Evolutionary conservation across 2,329 filamentous ascomycete genomes (phyloP).

Genomic region (Emmonsia crescens): DNA sequence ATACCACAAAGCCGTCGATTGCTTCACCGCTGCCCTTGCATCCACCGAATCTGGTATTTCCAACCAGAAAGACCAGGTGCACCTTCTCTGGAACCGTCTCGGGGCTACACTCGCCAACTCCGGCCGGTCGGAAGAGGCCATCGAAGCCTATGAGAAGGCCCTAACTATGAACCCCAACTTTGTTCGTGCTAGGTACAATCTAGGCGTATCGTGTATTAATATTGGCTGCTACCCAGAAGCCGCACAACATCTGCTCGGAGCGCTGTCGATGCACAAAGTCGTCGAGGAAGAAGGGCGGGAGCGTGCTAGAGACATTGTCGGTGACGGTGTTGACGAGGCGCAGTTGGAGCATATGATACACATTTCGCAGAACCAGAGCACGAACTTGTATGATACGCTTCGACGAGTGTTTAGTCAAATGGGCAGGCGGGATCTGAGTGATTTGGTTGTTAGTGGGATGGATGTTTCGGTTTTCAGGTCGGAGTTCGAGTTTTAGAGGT

Average conservation of each 20-base stretch:
- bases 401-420: conserved; percentile 93
- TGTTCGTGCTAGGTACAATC: conserved; percentile 90
- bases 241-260: conserved; percentile 81
- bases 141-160: conserved; percentile 89
- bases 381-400: conserved; percentile 90
- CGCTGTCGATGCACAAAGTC: conserved; percentile 88
- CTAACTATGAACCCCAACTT: conserved; percentile 88
- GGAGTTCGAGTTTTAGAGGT: conserved; percentile 70
- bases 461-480: conserved; percentile 80
- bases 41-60: conserved; percentile 72
- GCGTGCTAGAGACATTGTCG: conserved; percentile 70
- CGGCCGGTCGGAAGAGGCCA: conserved; percentile 87
- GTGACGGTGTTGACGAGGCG: conserved; percentile 52
- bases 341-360: conserved; percentile 78
- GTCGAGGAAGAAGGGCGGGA: conserved; percentile 77
- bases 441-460: conserved; percentile 79
- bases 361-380: conserved; percentile 75
- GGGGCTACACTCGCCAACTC: conserved; percentile 94
- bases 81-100: conserved; percentile 93
- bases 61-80: conserved; percentile 76
- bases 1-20: conserved; percentile 97
- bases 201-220: conserved; percentile 94
- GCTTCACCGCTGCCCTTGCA: conserved; percentile 84
- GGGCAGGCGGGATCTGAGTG: conserved; percentile 76
- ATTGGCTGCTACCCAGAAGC: conserved; percentile 92